These are phyloP conservation scores for Nothomitra cinnamomea DNA, from an alignment of 2,329 filamentous ascomycete genomes.

Conservation along the genomic window DNA sequence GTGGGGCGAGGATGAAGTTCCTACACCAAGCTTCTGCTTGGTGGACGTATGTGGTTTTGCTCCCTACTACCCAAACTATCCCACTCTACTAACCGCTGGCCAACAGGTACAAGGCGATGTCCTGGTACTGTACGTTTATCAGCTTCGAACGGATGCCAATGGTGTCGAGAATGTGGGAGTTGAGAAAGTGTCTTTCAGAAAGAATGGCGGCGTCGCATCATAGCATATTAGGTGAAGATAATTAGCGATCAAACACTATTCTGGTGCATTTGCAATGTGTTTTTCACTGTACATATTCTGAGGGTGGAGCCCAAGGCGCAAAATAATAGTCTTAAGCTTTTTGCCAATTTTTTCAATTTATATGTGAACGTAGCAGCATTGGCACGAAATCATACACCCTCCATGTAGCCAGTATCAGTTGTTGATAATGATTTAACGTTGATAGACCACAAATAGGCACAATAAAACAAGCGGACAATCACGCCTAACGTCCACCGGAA, in stretches of 20 bases:
- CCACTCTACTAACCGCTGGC: background rate
- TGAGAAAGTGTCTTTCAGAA: constrained; percentile 75
- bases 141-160: constrained; percentile 40
- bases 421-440: no score
- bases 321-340: background rate
- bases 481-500: background rate
- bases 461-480: no score
- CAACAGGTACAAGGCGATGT: constrained; percentile 83
- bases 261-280: background rate
- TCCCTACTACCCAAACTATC: background rate
- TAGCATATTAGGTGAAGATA: background rate
- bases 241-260: no score
- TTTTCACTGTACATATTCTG: background rate
- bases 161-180: constrained; percentile 66
- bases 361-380: background rate
- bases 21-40: constrained; percentile 80
- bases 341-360: background rate
- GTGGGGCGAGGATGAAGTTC: constrained; percentile 44
- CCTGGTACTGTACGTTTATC: constrained; percentile 84
- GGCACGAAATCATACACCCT: background rate
- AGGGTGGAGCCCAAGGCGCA: background rate
- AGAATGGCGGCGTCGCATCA: constrained; percentile 20
- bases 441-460: no score
- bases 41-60: constrained; percentile 65
- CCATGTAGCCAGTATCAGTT: no score